Conservation (phyloP, 208 protist species). For the Spongospora subterranea region DNA sequence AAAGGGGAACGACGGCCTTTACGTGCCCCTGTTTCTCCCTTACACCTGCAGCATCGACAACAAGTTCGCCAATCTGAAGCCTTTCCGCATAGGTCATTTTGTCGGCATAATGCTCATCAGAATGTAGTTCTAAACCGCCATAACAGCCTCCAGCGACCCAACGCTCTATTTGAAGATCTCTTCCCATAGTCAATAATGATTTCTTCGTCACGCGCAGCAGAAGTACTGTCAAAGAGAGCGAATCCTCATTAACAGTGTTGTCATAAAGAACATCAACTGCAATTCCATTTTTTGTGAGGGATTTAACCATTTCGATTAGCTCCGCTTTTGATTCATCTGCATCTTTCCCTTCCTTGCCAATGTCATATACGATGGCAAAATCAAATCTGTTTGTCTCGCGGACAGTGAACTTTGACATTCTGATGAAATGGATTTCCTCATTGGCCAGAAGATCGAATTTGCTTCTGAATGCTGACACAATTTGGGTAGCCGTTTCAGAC, state of each 20-base stretch:
- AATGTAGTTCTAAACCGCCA: neutral
- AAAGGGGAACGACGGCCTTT: neutral
- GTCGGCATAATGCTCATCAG: neutral
- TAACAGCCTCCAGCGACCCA: neutral
- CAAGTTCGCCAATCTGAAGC: neutral
- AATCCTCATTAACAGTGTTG: neutral
- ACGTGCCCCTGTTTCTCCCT: neutral
- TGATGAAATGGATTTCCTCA: neutral
- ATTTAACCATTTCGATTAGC: neutral
- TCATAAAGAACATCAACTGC: neutral
- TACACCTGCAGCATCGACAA: neutral
- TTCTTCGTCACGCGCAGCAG: neutral
- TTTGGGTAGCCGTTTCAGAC: neutral
- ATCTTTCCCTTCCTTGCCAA: neutral
- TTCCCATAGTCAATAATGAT: neutral
- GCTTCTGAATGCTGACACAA: neutral
- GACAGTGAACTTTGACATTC: neutral
- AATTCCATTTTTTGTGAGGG: neutral
- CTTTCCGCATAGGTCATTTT: neutral
- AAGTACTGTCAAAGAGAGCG: neutral
- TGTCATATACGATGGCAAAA: neutral
- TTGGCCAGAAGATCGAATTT: neutral
- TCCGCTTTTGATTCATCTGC: neutral
- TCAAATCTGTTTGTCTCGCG: neutral
- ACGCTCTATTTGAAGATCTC: neutral